Evolutionary conservation across 2,329 filamentous ascomycete genomes (phyloP), one percentile per base, ranked within the genome.

Genomic region (Ophiostoma fasciatum): DNA sequence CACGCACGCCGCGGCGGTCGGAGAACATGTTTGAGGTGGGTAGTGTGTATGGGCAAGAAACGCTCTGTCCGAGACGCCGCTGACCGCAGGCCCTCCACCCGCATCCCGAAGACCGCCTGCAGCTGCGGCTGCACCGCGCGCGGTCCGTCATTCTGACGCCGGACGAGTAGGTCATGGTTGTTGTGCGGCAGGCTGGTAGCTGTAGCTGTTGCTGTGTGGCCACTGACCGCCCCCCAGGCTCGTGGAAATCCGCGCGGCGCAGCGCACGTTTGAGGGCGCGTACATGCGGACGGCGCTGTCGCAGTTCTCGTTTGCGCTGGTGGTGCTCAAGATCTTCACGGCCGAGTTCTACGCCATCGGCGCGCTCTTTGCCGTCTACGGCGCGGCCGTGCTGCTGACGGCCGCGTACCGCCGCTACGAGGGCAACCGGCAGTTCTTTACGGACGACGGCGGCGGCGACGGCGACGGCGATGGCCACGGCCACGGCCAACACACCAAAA

Each of bases 291-390:
- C 90, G 0, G 87, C 88, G 3, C 73, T 98, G 15, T 83, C 82
- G 4, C 87, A 96, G 52, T 96, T 96, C 63, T 88, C 82, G 38
- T 96, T 98, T 57, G 78, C 88, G 15, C 75, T 98, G 33, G 78
- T 98, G 44, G 82, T 98, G 35, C 74, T 94, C 47, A 94, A 92
- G 62, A 92, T 98, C 57, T 96, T 98, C 62, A 94, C 85, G 8
- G 72, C 78, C 35, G 90, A 96, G 53, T 96, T 98, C 64, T 96
- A 96, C 60, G 76, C 80, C 47, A 94, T 94, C 44, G 90, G 90
- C n/a, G 90, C 90, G 7, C 66, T 98, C 22, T 94, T 94, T 54
- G 87, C 90, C 29, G 77, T 84, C 33, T 96, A 96, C 52, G 90
- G 88, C 11, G 76, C 78, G 4, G 82, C 83, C 7, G 72, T 98